Evolutionary conservation across 129 eudicot genomes (phyloP).

Genomic region (Flaveria trinervia): DNA sequence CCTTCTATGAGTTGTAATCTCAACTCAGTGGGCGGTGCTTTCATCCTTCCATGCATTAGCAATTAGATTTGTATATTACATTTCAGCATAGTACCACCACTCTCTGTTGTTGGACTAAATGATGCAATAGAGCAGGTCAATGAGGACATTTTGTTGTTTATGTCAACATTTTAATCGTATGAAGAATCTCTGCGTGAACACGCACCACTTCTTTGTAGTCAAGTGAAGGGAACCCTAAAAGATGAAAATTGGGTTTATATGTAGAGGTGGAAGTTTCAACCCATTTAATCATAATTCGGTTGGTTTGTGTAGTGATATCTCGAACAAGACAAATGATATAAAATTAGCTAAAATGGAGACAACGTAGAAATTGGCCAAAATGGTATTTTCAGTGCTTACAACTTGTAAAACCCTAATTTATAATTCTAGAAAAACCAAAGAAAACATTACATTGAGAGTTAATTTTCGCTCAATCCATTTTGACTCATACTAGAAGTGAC

Average conservation of each 20-base stretch:
- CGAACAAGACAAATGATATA: constrained; percentile 9
- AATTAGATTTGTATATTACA: constrained; percentile 5
- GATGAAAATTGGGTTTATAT: constrained; percentile 4
- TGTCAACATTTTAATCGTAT: constrained; percentile 86
- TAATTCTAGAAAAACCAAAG: not conserved
- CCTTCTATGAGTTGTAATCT: constrained; percentile 12
- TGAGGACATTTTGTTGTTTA: constrained; percentile 77
- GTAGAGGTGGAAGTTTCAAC: not conserved
- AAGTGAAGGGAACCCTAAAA: not conserved
- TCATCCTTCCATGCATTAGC: constrained; percentile 6
- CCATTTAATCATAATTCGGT: not conserved
- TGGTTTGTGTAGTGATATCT: not conserved
- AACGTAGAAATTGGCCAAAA: not conserved
- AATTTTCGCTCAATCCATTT: not conserved
- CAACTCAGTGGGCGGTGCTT: constrained; percentile 17
- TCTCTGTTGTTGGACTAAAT: constrained; percentile 91
- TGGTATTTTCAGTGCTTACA: not conserved
- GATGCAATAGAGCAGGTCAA: constrained; percentile 80
- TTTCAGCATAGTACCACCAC: constrained; percentile 84
- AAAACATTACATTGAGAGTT: not conserved
- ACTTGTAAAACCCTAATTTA: not conserved
- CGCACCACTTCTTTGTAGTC: not conserved
- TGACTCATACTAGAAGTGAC: not conserved
- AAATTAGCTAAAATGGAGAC: not conserved
- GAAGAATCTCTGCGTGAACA: constrained; percentile 80